A percentile compares a stretch with the other conserved stretches of the same genome.
Conservation (phyloP, 2,329 filamentous ascomycete species). For the Lachnellula cervina region DNA sequence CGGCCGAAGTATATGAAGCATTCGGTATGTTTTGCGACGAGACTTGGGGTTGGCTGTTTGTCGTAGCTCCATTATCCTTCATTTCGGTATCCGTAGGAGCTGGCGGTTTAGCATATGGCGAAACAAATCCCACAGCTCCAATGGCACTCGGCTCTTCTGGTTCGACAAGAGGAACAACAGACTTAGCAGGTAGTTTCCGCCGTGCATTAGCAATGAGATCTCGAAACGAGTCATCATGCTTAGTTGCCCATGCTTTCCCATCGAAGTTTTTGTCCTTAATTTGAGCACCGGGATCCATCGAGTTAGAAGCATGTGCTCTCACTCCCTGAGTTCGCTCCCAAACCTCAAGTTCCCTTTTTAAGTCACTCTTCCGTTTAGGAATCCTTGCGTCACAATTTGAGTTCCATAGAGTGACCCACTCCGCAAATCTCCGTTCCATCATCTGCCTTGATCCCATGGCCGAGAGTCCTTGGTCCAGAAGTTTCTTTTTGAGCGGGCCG, state of each 20-base stretch:
- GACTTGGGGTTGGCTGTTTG: not conserved
- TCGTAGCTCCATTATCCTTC: not conserved
- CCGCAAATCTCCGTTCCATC: slow-evolving; percentile 75
- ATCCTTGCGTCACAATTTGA: slow-evolving; percentile 84
- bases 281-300: slow-evolving; percentile 39
- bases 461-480: slow-evolving; percentile 75
- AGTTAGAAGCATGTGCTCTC: slow-evolving; percentile 41
- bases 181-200: slow-evolving; percentile 34
- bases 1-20: not conserved
- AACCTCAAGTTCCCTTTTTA: slow-evolving; percentile 72
- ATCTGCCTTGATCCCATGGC: slow-evolving; percentile 61
- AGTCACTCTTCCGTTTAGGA: slow-evolving; percentile 64
- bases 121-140: not conserved
- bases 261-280: slow-evolving; percentile 91
- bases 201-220: slow-evolving; percentile 74
- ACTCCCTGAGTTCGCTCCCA: slow-evolving; percentile 85
- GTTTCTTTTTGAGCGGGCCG: slow-evolving; percentile 68
- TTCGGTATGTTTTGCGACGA: not conserved
- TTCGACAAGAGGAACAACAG: not conserved
- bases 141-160: not conserved
- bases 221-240: slow-evolving; percentile 71
- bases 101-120: not conserved
- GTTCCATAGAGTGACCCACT: slow-evolving; percentile 96
- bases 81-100: not conserved
- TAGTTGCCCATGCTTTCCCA: slow-evolving; percentile 66